A percentile compares a stretch with the other conserved stretches of the same genome.
phyloP scores from a whole-genome alignment of 805 yeast genomes.

The Starmerella bacillaris region DNA sequence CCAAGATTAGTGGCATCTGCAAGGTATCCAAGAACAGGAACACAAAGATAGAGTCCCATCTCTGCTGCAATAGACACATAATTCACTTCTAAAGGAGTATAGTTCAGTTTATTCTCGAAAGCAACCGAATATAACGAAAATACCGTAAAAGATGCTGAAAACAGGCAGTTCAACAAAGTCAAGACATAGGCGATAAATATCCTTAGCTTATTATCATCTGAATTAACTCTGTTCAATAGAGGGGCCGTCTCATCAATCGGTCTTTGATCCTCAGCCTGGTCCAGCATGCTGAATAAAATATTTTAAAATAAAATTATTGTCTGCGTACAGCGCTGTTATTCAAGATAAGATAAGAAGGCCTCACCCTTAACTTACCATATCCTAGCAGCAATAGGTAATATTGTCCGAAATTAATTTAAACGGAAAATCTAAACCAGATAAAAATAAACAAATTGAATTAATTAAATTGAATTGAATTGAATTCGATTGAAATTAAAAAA shows the following conservation, averaged over 20 bases:
- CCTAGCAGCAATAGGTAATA: too few species aligned
- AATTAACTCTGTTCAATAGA: background rate
- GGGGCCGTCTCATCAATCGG: background rate
- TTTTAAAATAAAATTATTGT: too few species aligned
- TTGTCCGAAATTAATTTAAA: too few species aligned
- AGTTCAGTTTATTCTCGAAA: conserved; percentile 39
- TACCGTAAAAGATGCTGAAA: conserved; percentile 66
- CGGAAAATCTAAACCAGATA: too few species aligned
- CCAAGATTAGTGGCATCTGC: conserved; percentile 81
- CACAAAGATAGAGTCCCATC: conserved; percentile 66
- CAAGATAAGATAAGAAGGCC: too few species aligned
- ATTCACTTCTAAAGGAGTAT: conserved; percentile 52
- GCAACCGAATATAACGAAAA: conserved; percentile 65
- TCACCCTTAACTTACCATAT: too few species aligned
- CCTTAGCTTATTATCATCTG: background rate
- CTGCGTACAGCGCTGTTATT: too few species aligned
- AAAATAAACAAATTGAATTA: too few species aligned
- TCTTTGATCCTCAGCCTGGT: background rate
- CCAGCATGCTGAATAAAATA: too few species aligned
- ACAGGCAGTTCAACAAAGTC: conserved; percentile 28
- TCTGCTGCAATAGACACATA: conserved; percentile 55
- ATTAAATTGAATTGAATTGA: too few species aligned
- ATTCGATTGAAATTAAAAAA: too few species aligned
- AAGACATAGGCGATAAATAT: conserved; percentile 6
- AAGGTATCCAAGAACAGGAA: conserved; percentile 64